Conservation (phyloP, 148 eudicot genomes). For the Euryodendron excelsum region DNA sequence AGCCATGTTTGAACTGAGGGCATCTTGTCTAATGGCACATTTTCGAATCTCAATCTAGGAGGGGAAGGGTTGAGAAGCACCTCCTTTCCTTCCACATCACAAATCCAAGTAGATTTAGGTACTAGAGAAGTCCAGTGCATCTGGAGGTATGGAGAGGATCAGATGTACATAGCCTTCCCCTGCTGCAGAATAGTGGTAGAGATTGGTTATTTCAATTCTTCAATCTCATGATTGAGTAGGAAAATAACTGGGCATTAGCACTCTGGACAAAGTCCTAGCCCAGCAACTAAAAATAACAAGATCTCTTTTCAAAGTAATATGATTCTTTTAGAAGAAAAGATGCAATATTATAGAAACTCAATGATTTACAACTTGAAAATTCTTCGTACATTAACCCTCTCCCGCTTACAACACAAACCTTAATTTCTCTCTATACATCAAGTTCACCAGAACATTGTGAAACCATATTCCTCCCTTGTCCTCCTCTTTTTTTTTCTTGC, state of each 20-base stretch:
- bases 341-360: neutral
- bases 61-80: no score
- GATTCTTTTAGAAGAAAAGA: no score
- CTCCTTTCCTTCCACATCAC: no score
- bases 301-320: neutral
- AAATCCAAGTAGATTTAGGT: no score
- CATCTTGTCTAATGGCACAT: no score
- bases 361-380: neutral
- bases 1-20: no score
- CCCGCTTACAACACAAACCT: neutral
- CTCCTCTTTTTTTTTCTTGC: no score
- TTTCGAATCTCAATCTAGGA: no score
- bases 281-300: neutral
- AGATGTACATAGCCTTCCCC: no score
- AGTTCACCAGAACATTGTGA: conserved; percentile 21
- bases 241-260: neutral
- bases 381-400: neutral
- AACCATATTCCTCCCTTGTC: neutral
- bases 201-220: neutral
- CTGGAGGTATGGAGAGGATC: no score
- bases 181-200: no score
- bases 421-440: conserved; percentile 10
- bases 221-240: neutral
- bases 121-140: no score
- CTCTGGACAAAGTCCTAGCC: neutral